Evolutionary conservation across 192 early-diverging fungal species (phyloP), one percentile per base, ranked within the genome.

Genomic region (Coemansia sp.): DNA sequence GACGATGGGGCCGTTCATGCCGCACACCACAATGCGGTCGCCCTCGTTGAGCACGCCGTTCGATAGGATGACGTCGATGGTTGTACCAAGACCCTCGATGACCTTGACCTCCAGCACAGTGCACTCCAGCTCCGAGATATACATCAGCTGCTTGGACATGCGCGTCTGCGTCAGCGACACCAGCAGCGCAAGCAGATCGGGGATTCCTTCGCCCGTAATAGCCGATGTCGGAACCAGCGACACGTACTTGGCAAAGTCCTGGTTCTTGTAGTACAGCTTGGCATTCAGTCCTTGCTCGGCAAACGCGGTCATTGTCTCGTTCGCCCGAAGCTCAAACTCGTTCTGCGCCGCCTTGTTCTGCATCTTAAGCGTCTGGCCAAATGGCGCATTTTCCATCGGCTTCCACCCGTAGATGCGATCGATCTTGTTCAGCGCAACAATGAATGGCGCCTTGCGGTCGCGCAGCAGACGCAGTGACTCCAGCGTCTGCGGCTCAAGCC

Each of bases 31-130:
- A 65, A 99, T 98, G 45, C 90, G 88, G 75, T 99, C 98, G 42
- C 96, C 95, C 86, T 99, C 96, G 66, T 91, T 86, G 67, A 99
- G 79, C 45, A 94, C 89, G 75, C 94, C 94, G 84, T 99, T 99
- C 8, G 93, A 94, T 47, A 99, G 85, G 26, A 99, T 85, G 26
- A 98, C 96, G 83, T 99, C 98, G 61, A 98, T 94, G 4, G 98
- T 98, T 0, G 95, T 99, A 63, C 97, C 97, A 48, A 95, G 87
- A 72, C 98, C 98, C 85, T 99, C 98, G 73, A 98, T 89, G 12
- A 97, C 96, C 87, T 99, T 99, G 71, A 99, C 98, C 87, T 99
- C 98, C 66, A 99, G 77, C 43, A 99, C 95, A 18, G 98, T 98
- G 87, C 95, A 96, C 84, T 97, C 94, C 26, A 98, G 82, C 82